Evolutionary conservation across 805 yeast species (phyloP), one percentile per base, ranked within the genome.

Genomic region (Ogataea kodamae): DNA sequence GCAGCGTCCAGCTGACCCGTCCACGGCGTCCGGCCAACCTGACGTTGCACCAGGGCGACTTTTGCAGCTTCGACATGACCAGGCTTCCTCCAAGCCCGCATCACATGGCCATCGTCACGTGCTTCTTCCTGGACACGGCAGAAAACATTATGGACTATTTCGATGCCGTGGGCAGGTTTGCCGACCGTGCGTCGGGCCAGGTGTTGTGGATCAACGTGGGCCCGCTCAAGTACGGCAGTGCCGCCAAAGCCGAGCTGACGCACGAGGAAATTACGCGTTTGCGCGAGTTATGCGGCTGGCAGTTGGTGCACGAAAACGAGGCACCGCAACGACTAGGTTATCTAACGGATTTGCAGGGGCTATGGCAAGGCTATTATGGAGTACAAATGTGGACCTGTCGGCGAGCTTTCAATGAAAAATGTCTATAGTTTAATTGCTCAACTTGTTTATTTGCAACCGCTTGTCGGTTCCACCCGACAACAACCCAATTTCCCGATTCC

Each of bases 401-500:
- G 46, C 40, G 44, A n/a, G n/a, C n/a, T n/a, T n/a, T n/a, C n/a
- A n/a, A n/a, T 19, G 18, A 28, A 17, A 18, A 27, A 17, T 21
- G 20, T 22, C 14, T 33, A 31, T 46, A 49, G 35, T 47, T 51
- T 21, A 55, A 18, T 7, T 18, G 21, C 7, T 18, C 7, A 54
- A 43, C 25, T 56, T 54, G 32, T 86, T 88, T 45, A 92, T 81
- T 63, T 90, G 97, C 37, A 92, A 68, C 67, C 85, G 82, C 61
- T 90, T 92, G 62, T 89, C 97, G 59, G 82, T 82, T 46, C 97
- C 98, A 51, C 92, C 97, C 61, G 95, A 81, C 23, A 87, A 75
- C 43, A 92, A 83, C 28, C 97, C 95, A 37, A 82, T 74, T 37
- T 74, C 74, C 19, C 57, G 54, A 48, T 81, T 81, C 97, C 97